Evolutionary conservation across 306 rosid species (phyloP), one percentile per base, ranked within the genome.

Genomic region (Begonia loranthoides): DNA sequence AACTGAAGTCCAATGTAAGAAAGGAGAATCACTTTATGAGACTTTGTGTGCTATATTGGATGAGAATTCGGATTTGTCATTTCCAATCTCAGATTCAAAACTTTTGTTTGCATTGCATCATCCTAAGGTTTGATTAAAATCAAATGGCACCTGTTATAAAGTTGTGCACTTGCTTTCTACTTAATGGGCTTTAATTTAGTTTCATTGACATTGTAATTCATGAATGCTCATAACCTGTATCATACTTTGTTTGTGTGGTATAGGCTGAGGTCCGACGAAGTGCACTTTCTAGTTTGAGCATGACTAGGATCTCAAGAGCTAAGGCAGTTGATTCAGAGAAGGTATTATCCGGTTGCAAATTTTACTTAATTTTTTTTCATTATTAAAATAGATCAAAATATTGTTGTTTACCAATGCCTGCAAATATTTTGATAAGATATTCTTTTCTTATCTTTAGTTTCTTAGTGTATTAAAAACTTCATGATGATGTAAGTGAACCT

Each of bases 211-310:
- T 28, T 8, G 36, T 28, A 28, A 28, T 9, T n/a, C 49, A 36
- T 10, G 5, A 33, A 24, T 58, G 19, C 47, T 12, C 13, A 36
- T 15, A 34, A 17, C 46, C 49, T 51, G 59, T 39, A 57, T 53
- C 15, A n/a, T 53, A 24, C 49, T 45, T 66, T 54, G 59, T 51
- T 56, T 28, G 49, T 60, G 48, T 67, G 54, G 47, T 54, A 21
- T 67, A 89, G 97, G 94, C 97, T 72, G 90, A 73, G 50, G 79
- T 84, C 50, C 87, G 94, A 45, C 61, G 95, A 41, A 75, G 79
- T 54, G 34, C 74, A 15, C 74, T 89, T 54, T 78, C 66, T 52
- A 74, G 68, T 50, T 66, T 85, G 55, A 80, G 69, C 72, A 58
- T 63, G 12, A 75, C 81, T 28, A 74, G 71, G 43, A 52, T 73